A percentile compares a stretch with the other conserved stretches of the same genome.
Conservation (phyloP, 2,329 filamentous ascomycete genomes). For the Penicillium capsulatum region DNA sequence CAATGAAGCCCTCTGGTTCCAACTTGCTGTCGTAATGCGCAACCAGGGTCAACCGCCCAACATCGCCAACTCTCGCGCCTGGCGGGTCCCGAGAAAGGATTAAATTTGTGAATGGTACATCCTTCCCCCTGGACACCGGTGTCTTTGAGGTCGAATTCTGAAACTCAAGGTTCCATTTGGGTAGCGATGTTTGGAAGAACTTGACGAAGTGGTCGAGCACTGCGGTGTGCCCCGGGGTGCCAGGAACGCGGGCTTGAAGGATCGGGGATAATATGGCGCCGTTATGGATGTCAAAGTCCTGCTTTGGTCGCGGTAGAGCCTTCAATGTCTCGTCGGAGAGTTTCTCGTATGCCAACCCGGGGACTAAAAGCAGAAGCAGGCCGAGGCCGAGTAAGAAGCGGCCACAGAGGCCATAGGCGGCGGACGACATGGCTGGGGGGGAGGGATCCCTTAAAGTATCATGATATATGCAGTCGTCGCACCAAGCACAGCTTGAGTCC, state of each 20-base stretch:
- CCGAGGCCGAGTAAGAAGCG: constrained; percentile 27
- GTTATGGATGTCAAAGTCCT: constrained; percentile 72
- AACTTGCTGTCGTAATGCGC: constrained; percentile 92
- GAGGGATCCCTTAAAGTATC: constrained; percentile 7
- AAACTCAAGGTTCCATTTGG: constrained; percentile 72
- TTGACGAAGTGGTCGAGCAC: constrained; percentile 77
- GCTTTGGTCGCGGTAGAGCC: constrained; percentile 65
- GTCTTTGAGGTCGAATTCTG: constrained; percentile 89
- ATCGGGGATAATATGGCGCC: constrained; percentile 81
- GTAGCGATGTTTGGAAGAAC: constrained; percentile 72
- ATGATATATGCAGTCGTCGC: constrained; percentile 11
- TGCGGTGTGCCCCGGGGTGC: constrained; percentile 67
- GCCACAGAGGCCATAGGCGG: constrained; percentile 27
- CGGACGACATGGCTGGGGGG: constrained; percentile 25
- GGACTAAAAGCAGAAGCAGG: constrained; percentile 22
- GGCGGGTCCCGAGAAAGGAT: constrained; percentile 86
- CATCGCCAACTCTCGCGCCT: constrained; percentile 68
- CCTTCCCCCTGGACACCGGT: constrained; percentile 64
- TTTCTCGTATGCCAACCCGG: constrained; percentile 49
- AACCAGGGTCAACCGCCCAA: constrained; percentile 76
- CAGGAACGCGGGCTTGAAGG: constrained; percentile 80
- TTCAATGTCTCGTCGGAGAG: constrained; percentile 73
- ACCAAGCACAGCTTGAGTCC: neutral
- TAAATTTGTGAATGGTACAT: constrained; percentile 81
- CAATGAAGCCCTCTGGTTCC: constrained; percentile 78